Base-by-base conservation (phyloP, 169 alveolate genomes). In the Plasmodium cynomolgi region DNA sequence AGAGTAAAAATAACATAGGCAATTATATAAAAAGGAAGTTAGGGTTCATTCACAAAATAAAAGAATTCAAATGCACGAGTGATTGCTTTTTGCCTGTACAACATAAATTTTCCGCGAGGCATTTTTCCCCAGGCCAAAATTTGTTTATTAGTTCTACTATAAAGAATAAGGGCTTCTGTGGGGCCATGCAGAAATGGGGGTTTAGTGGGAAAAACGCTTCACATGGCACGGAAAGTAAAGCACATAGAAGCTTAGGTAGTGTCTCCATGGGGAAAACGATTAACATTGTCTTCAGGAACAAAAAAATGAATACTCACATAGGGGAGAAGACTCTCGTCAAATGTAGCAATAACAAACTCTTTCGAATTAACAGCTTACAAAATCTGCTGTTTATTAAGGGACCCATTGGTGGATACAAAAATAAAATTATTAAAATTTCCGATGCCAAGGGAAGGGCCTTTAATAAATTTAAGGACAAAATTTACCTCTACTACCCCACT, bases 51-150 rank as follows among this genome's bases (percentile, higher is more conserved):
- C 96, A 96, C 58, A 94, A 91, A 47, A 94, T 96, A 39, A 97
- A 95, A 20, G 98, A 97, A 84, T 97, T 97, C 88, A 97, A 97
- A 93, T 97, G 98, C 93, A 95, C 98, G 0, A 92, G 97, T 81
- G 98, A 97, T 93, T 96, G 98, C 92, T 94, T 97, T 74, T 95
- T 97, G 26, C 98, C 98, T 41, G 97, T 94, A 15, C 98, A 98
- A 44, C 98, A 96, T 72, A 96, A 96, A 73, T 83, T 97, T 93
- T 95, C 98, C 17, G 97, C 96, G 13, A 72, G 98, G 34, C 98
- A 97, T 92, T 97, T 97, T 93, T 95, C 98, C 3, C 98, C 98
- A 1, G 98, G 98, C 1, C 98, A 97, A 95, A 95, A 97, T 96
- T 97, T 97, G 73, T 97, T 97, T 72, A 98, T 97, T 7, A 93